Evolutionary conservation across 2,329 filamentous ascomycete genomes (phyloP).

Genomic region (Paracamarosporium sp.): DNA sequence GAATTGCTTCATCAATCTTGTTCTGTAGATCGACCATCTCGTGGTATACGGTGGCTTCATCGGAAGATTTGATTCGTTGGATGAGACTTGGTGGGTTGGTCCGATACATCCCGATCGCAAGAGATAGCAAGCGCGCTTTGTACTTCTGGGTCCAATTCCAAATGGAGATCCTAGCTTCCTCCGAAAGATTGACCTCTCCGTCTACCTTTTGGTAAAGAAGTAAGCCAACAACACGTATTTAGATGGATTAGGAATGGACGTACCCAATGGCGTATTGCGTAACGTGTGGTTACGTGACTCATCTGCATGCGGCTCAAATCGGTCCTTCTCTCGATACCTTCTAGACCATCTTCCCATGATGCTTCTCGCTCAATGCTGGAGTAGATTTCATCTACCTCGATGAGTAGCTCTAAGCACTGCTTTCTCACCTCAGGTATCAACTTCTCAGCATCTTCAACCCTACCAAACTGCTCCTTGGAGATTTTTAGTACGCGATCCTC

Average conservation of each 20-base stretch:
- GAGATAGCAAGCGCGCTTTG: constrained; percentile 3
- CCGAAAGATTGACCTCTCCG: neutral
- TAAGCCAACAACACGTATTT: neutral
- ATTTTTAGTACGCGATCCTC: neutral
- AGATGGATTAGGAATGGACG: neutral
- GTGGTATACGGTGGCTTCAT: neutral
- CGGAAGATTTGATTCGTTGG: neutral
- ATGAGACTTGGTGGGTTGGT: constrained; percentile 2
- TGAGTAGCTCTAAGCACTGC: neutral
- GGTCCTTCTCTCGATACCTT: neutral
- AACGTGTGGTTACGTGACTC: neutral
- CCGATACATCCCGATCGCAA: constrained; percentile 7
- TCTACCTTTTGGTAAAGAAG: neutral
- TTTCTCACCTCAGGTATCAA: neutral
- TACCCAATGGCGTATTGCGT: neutral
- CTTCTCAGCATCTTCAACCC: neutral
- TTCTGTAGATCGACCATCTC: constrained; percentile 6
- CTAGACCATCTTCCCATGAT: constrained; percentile 6
- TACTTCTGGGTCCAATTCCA: constrained; percentile 6
- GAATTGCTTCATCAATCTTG: neutral
- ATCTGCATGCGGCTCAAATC: neutral
- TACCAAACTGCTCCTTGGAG: neutral
- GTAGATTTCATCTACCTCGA: neutral
- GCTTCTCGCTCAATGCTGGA: constrained; percentile 3
- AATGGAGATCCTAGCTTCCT: neutral